Evolutionary conservation across 805 yeast species (phyloP), one percentile per base, ranked within the genome.

Genomic region (Barnettozyma sp.): DNA sequence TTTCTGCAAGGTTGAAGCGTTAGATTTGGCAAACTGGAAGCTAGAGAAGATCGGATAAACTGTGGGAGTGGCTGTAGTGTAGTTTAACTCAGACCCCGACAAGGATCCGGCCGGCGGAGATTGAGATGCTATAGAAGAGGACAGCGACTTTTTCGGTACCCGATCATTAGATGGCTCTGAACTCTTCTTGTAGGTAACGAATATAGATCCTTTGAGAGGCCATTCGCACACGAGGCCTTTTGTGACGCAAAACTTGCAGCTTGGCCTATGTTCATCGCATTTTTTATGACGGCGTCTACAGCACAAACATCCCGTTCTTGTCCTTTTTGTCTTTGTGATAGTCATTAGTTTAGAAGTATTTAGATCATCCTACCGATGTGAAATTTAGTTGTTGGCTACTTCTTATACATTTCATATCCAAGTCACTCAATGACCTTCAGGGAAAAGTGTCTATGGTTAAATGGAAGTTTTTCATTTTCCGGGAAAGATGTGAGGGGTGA

Each of bases 251-350:
- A 66, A 69, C 19, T 60, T 58, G 36, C 68, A 62, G 43, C 50
- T 50, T 19, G 68, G 66, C 36, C 54, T 63, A 24, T 54, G 60
- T 42, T 73, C 77, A 47, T 75, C 79, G 56, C 82, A 76, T 61
- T 75, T 76, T 58, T 77, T 66, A 57, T 76, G 76, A 45, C 82
- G 64, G 46, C 68, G 68, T 40, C 82, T 65, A 53, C 83, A 76
- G 25, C 78, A 74, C 42, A 73, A 61, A 50, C 81, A 75, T 9
- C 74, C 74, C 9, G 72, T 65, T 43, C 67, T 65, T 15, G 70
- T 62, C 52, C 73, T 57, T 43, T 30, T 39, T n/a, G 37, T 27
- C 22, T 35, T 39, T 17, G 23, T 26, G 20, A 8, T 20, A 13
- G 24, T 20, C 19, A 27, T 26, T 11, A 16, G n/a, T n/a, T n/a